These are phyloP conservation scores for Cordyceps cicadae DNA, from an alignment of 2,329 filamentous ascomycete species.

Conservation along the genomic window DNA sequence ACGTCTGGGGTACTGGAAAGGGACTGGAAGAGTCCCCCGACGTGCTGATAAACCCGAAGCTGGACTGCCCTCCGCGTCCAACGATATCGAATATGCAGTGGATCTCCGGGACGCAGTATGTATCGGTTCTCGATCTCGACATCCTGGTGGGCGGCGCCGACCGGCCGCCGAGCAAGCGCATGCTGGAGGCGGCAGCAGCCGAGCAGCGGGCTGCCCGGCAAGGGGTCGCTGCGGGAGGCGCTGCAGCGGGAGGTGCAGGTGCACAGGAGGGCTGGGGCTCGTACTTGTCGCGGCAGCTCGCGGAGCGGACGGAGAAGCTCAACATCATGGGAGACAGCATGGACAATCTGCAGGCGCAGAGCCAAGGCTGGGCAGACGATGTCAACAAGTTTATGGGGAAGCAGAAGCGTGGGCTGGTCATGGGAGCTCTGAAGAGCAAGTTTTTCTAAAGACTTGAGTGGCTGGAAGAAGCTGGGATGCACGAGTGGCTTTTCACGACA, in stretches of 20 bases:
- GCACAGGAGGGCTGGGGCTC: slow-evolving; percentile 60
- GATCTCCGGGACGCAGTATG: slow-evolving; percentile 89
- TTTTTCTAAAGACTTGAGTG: slow-evolving; percentile 35
- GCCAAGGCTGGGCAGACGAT: slow-evolving; percentile 76
- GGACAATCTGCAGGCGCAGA: slow-evolving; percentile 73
- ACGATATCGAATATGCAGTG: slow-evolving; percentile 95
- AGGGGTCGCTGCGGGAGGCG: slow-evolving; percentile 17
- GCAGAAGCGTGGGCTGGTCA: slow-evolving; percentile 78
- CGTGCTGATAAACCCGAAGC: slow-evolving; percentile 67
- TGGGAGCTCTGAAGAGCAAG: slow-evolving; percentile 60
- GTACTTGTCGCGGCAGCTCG: slow-evolving; percentile 78
- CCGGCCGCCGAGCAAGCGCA: slow-evolving; percentile 78
- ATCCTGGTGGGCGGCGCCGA: slow-evolving; percentile 82
- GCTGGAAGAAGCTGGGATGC: no score
- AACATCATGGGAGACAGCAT: slow-evolving; percentile 76
- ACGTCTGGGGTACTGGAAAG: slow-evolving; percentile 72
- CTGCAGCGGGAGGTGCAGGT: slow-evolving; percentile 18
- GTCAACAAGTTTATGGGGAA: slow-evolving; percentile 77
- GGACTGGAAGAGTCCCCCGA: slow-evolving; percentile 58
- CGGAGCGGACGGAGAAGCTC: slow-evolving; percentile 83
- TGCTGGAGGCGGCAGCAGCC: slow-evolving; percentile 69
- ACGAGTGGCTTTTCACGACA: neutral
- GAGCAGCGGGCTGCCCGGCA: slow-evolving; percentile 56
- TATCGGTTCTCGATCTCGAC: slow-evolving; percentile 82
- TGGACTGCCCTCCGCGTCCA: slow-evolving; percentile 67